These are phyloP conservation scores for Castanospermum australe DNA, from an alignment of 306 rosid genomes.

Conservation along the genomic window DNA sequence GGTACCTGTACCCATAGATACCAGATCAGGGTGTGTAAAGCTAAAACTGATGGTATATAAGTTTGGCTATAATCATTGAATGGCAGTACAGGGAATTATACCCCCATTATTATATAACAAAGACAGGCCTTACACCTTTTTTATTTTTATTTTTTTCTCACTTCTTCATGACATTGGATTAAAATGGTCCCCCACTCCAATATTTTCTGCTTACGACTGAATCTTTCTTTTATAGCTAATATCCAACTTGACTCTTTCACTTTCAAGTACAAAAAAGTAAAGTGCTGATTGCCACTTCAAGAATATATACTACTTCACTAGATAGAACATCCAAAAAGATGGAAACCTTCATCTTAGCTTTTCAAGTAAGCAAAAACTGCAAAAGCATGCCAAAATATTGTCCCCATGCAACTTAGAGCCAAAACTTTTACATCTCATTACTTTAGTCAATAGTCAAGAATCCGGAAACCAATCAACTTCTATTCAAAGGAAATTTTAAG, in stretches of 20 bases:
- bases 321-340: conserved; percentile 8
- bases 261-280: conserved; percentile 25
- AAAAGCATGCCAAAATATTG: background rate
- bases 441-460: background rate
- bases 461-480: background rate
- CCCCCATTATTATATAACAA: conserved; percentile 1
- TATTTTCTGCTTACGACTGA: background rate
- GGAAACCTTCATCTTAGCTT: background rate
- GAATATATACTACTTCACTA: background rate
- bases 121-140: background rate
- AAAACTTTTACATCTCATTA: background rate
- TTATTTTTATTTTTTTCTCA: background rate
- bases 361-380: background rate
- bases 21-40: too few relatives aligned
- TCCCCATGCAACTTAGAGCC: conserved; percentile 24
- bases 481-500: background rate
- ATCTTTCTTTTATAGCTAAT: conserved; percentile 1
- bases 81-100: background rate
- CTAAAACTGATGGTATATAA: background rate
- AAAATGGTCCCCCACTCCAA: conserved; percentile 40
- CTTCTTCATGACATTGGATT: background rate
- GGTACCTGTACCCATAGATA: too few relatives aligned
- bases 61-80: background rate
- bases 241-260: conserved; percentile 13
- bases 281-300: conserved; percentile 2